These are phyloP conservation scores for Cordyceps cicadae DNA, from an alignment of 2,329 filamentous ascomycete genomes.

Conservation along the genomic window DNA sequence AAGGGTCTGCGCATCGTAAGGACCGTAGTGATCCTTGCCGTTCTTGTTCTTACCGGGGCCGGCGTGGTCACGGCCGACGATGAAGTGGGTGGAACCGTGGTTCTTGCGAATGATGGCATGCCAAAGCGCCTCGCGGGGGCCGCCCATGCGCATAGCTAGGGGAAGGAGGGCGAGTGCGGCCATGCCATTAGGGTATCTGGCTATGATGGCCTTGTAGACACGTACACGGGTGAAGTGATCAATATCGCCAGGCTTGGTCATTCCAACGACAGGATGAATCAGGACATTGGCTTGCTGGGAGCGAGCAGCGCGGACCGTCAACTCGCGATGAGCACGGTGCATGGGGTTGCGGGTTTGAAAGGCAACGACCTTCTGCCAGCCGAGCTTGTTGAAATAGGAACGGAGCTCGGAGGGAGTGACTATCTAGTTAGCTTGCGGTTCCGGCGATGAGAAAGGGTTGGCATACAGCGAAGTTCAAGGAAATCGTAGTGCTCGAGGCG, in stretches of 20 bases:
- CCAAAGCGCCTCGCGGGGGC: slow-evolving; percentile 97
- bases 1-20: slow-evolving; percentile 92
- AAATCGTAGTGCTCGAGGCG: slow-evolving; percentile 98
- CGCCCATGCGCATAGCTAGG: slow-evolving; percentile 98
- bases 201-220: slow-evolving; percentile 94
- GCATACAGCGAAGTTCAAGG: slow-evolving; percentile 83
- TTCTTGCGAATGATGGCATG: slow-evolving; percentile 99
- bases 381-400: slow-evolving; percentile 97
- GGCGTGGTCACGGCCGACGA: slow-evolving; percentile 95
- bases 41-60: slow-evolving; percentile 97
- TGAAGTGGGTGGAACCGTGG: slow-evolving; percentile 98
- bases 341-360: slow-evolving; percentile 99
- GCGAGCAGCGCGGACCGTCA: slow-evolving; percentile 93
- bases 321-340: slow-evolving; percentile 96
- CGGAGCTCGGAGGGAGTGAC: slow-evolving; percentile 92
- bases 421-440: slow-evolving; percentile 23
- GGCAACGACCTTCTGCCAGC: slow-evolving; percentile 93
- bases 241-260: slow-evolving; percentile 98
- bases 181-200: slow-evolving; percentile 98
- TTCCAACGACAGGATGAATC: slow-evolving; percentile 95
- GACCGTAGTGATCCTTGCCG: slow-evolving; percentile 94
- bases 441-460: not conserved
- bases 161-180: slow-evolving; percentile 90
- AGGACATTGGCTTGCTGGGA: slow-evolving; percentile 96
- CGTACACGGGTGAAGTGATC: slow-evolving; percentile 99